Conservation (phyloP, 192 early-diverging fungal species). For the Pilaira anomala region DNA sequence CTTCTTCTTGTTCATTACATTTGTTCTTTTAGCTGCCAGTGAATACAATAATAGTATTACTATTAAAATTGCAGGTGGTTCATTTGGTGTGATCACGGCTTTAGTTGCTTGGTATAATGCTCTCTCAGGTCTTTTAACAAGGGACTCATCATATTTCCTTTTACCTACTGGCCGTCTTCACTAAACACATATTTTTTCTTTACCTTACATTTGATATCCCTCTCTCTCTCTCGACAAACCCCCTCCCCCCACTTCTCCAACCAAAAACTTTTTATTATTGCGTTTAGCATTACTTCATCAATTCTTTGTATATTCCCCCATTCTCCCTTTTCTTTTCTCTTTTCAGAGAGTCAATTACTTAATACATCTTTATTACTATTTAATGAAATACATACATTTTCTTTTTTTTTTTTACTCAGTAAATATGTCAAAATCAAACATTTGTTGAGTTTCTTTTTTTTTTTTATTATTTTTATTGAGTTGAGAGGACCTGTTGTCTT, state of each 20-base stretch:
- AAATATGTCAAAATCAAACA: background rate
- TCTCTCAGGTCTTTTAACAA: conserved; percentile 56
- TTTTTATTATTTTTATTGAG: background rate
- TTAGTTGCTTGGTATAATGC: conserved; percentile 76
- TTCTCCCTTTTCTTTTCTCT: background rate
- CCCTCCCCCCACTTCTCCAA: background rate
- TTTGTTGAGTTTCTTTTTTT: too few relatives aligned
- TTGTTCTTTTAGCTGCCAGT: conserved; percentile 63
- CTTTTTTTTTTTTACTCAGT: background rate
- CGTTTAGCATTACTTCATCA: background rate
- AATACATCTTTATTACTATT: too few relatives aligned
- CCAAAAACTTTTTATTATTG: background rate
- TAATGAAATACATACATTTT: too few relatives aligned
- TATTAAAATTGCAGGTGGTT: conserved; percentile 63
- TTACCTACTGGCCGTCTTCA: conserved; percentile 42
- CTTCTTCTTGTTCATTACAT: conserved; percentile 64
- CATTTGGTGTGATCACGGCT: conserved; percentile 70
- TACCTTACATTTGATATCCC: background rate
- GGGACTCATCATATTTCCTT: conserved; percentile 50
- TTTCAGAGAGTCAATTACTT: background rate
- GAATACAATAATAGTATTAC: conserved; percentile 48
- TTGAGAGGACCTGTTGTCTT: too few relatives aligned
- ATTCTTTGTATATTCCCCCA: background rate
- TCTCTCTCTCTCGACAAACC: background rate
- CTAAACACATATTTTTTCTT: conserved; percentile 14